Conservation (phyloP, 805 yeast genomes). For the Sugiyamaella marilandica region DNA sequence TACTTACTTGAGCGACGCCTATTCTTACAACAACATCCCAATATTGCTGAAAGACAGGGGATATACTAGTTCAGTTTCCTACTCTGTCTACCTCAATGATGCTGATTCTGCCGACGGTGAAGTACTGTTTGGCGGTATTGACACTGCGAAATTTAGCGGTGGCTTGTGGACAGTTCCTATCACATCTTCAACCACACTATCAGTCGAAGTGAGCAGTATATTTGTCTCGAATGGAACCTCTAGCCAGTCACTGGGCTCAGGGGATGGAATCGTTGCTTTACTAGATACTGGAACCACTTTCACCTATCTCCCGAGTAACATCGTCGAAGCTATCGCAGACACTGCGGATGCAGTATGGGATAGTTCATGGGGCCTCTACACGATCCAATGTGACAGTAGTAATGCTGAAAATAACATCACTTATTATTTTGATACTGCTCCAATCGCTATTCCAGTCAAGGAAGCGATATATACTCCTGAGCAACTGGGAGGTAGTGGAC, state of each 20-base stretch:
- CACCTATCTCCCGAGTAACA: conserved; percentile 12
- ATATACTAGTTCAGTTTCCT: conserved; percentile 37
- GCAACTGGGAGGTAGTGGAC: conserved; percentile 1
- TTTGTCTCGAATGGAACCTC: background rate
- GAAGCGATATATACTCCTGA: conserved; percentile 5
- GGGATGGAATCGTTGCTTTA: conserved; percentile 11
- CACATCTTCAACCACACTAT: background rate
- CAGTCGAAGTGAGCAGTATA: background rate
- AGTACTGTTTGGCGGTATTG: conserved; percentile 43
- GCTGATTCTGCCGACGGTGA: conserved; percentile 32
- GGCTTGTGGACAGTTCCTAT: conserved; percentile 32
- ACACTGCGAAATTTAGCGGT: conserved; percentile 16
- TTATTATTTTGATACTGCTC: conserved; percentile 2
- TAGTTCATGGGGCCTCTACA: background rate
- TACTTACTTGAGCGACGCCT: background rate
- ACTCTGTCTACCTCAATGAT: conserved; percentile 44
- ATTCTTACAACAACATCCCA: conserved; percentile 32
- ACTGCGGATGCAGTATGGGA: background rate
- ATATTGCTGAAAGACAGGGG: conserved; percentile 37
- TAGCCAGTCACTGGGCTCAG: background rate
- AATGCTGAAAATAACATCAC: background rate
- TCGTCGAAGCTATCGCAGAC: background rate
- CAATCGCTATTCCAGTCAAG: conserved; percentile 2
- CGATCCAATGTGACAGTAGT: background rate
- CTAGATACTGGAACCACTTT: conserved; percentile 20